Percentiles rank a stretch among this genome's conserved stretches.
phyloP scores from a whole-genome alignment of 352 stramenopile genomes.

The Globisporangium iwayamae region DNA sequence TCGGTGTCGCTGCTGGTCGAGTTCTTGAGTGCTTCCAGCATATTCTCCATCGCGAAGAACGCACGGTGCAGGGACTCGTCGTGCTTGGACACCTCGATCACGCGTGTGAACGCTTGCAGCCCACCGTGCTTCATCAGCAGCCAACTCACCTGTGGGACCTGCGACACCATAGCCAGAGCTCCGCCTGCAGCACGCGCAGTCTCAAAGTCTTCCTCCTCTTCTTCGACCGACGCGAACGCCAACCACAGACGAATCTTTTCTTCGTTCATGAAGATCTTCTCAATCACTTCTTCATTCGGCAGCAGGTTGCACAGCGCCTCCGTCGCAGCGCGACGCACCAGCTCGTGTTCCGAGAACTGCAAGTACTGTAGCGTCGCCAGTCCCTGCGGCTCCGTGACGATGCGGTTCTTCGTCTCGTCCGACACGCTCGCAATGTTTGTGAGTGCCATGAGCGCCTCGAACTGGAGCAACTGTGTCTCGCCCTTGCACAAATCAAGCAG shows the following conservation, averaged over 20 bases:
- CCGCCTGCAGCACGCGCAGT: conserved; percentile 90
- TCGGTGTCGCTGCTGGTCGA: conserved; percentile 4
- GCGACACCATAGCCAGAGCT: conserved; percentile 92
- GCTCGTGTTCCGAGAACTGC: conserved; percentile 97
- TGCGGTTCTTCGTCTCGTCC: conserved; percentile 92
- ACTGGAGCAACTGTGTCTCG: conserved; percentile 89
- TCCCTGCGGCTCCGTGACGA: conserved; percentile 59
- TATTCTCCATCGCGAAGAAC: conserved; percentile 74
- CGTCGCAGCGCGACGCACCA: conserved; percentile 95
- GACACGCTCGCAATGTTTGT: conserved; percentile 96
- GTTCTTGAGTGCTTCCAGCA: conserved; percentile 42
- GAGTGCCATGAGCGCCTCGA: conserved; percentile 95
- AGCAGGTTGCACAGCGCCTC: conserved; percentile 97
- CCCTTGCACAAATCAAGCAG: conserved; percentile 94
- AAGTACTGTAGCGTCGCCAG: conserved; percentile 80
- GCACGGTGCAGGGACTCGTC: conserved; percentile 73
- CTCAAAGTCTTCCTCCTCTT: conserved; percentile 90
- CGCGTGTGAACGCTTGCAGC: conserved; percentile 47
- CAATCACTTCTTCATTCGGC: conserved; percentile 90
- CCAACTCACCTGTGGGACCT: conserved; percentile 71
- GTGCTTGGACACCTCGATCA: conserved; percentile 48
- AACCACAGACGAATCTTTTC: conserved; percentile 94
- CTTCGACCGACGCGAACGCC: conserved; percentile 90
- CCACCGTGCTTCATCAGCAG: conserved; percentile 66
- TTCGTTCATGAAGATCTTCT: conserved; percentile 89